These are phyloP conservation scores for Lathyrus oleraceus DNA, from an alignment of 306 rosid genomes.

Conservation along the genomic window DNA sequence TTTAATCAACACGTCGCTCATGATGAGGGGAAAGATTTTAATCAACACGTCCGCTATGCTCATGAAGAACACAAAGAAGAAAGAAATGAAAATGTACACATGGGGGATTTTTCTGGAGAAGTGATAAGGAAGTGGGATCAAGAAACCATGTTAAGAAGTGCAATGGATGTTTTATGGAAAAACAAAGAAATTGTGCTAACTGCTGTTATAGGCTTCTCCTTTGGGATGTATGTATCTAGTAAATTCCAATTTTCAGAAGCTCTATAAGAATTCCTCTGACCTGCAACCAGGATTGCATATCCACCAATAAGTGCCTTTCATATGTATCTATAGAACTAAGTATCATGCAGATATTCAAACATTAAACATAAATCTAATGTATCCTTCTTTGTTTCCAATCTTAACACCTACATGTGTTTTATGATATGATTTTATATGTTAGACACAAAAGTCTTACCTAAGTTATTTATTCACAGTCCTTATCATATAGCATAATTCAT, in stretches of 20 bases:
- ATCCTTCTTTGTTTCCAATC: constrained; percentile 13
- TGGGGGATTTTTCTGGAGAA: constrained; percentile 33
- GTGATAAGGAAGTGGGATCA: constrained; percentile 44
- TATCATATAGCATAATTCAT: constrained; percentile 3
- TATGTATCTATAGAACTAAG: constrained; percentile 20
- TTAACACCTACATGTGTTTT: constrained; percentile 21
- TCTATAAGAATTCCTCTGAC: constrained; percentile 13
- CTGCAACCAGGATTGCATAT: constrained; percentile 29
- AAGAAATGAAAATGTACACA: constrained; percentile 17
- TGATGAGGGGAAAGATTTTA: not conserved
- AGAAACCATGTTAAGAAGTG: constrained; percentile 41
- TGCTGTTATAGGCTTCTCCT: constrained; percentile 61
- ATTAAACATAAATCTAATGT: not conserved
- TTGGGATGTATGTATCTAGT: constrained; percentile 51
- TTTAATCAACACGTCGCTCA: constrained; percentile 10
- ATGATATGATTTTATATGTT: constrained; percentile 19
- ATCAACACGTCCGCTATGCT: not conserved
- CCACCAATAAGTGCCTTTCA: constrained; percentile 7
- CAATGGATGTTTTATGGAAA: constrained; percentile 36
- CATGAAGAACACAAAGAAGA: constrained; percentile 21
- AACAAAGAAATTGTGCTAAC: constrained; percentile 58
- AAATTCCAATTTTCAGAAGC: constrained; percentile 37
- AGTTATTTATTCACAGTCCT: not conserved
- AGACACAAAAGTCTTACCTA: not conserved
- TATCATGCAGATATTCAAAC: constrained; percentile 24